A percentile compares a stretch with the other conserved stretches of the same genome.
Conservation (phyloP, 2,329 filamentous ascomycete species). For the Colletotrichum falcatum region DNA sequence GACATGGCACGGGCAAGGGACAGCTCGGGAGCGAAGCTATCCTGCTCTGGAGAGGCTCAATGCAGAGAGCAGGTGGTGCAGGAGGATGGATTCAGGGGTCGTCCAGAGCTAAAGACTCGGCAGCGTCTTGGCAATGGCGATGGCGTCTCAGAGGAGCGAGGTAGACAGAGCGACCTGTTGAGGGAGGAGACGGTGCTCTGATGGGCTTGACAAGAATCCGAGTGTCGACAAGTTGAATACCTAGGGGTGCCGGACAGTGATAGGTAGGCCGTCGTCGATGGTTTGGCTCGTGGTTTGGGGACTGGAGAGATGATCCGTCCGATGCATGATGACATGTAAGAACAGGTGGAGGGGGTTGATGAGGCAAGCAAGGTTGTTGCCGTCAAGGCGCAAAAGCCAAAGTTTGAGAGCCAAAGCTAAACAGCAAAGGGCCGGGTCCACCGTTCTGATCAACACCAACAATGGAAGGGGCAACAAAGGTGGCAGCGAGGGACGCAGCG, state of each 20-base stretch:
- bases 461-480: constrained; percentile 15
- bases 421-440: too few species aligned
- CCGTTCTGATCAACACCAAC: too few species aligned
- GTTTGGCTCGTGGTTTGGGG: constrained; percentile 7
- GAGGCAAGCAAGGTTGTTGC: neutral
- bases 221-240: constrained; percentile 1
- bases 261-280: neutral
- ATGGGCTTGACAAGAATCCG: neutral
- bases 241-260: too few species aligned
- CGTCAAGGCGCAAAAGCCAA: neutral
- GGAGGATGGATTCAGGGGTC: constrained; percentile 26
- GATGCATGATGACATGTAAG: neutral
- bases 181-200: neutral
- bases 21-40: neutral
- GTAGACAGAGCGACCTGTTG: neutral
- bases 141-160: constrained; percentile 26
- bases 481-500: constrained; percentile 4
- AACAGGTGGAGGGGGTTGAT: neutral
- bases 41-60: neutral
- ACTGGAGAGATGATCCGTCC: constrained; percentile 1
- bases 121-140: constrained; percentile 38
- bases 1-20: constrained; percentile 1
- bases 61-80: too few species aligned
- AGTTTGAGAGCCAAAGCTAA: neutral
- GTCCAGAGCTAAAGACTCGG: constrained; percentile 35